phyloP scores from a whole-genome alignment of 257 asterid species.

The Petrea volubilis region DNA sequence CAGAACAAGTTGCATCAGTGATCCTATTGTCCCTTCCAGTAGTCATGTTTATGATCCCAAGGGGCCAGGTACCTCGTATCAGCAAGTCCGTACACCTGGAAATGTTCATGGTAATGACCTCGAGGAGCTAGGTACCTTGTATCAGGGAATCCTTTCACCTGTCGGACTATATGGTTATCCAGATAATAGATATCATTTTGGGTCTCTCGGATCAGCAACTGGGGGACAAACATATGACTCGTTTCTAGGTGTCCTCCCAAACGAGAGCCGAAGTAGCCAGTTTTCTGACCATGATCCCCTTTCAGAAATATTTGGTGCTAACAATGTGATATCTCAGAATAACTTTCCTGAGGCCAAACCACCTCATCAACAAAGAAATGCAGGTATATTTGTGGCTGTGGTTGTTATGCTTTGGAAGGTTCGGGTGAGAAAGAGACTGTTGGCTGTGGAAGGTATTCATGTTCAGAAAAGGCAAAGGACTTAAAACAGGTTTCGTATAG shows the following conservation, averaged over 20 bases:
- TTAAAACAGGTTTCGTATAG: not conserved
- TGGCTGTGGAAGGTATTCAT: conserved; percentile 10
- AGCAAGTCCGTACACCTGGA: not conserved
- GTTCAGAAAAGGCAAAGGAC: conserved; percentile 29
- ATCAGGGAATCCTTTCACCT: not conserved
- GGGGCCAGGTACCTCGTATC: conserved; percentile 16
- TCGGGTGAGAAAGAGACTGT: conserved; percentile 29
- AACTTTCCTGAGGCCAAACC: not conserved
- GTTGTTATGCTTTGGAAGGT: conserved; percentile 12
- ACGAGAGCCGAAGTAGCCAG: not conserved
- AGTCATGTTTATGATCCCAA: not conserved
- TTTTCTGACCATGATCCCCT: not conserved
- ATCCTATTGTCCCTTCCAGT: not conserved
- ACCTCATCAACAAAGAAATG: conserved; percentile 21
- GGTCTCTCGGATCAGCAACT: not conserved
- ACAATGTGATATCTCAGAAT: not conserved
- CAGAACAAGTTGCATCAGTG: not conserved
- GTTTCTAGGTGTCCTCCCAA: not conserved
- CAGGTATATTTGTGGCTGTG: not conserved
- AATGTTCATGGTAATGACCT: not conserved
- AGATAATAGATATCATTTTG: not conserved
- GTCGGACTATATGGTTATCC: not conserved
- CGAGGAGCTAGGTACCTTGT: conserved; percentile 10
- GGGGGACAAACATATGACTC: conserved; percentile 1
- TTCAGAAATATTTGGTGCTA: not conserved